These are phyloP conservation scores for Chrysoporthe cubensis DNA, from an alignment of 2,329 filamentous ascomycete genomes.

Conservation along the genomic window DNA sequence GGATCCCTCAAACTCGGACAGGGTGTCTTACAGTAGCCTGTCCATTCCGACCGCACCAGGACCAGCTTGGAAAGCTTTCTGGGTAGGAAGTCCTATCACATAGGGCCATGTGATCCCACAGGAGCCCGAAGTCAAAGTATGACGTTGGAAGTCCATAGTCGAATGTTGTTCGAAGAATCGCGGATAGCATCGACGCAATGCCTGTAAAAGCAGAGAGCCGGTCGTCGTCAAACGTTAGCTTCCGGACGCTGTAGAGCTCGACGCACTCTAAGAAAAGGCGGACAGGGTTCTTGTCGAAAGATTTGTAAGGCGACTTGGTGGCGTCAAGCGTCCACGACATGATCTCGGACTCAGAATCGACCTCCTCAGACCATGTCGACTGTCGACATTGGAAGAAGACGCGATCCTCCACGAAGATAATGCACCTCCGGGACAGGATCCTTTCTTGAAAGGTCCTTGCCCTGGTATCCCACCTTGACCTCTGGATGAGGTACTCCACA, in stretches of 20 bases:
- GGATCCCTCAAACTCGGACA: background rate
- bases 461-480: background rate
- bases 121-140: slow-evolving; percentile 7
- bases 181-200: background rate
- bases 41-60: slow-evolving; percentile 9
- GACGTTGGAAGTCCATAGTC: background rate
- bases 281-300: background rate
- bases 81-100: background rate
- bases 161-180: background rate
- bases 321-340: slow-evolving; percentile 4
- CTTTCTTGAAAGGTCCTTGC: slow-evolving; percentile 10
- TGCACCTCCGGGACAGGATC: slow-evolving; percentile 1
- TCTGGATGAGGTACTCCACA: slow-evolving; percentile 1
- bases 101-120: background rate
- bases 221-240: background rate
- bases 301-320: background rate
- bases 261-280: slow-evolving; percentile 7
- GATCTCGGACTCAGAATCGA: slow-evolving; percentile 7
- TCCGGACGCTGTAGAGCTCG: slow-evolving; percentile 8
- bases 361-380: slow-evolving; percentile 16
- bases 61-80: slow-evolving; percentile 5
- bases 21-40: background rate
- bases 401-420: background rate
- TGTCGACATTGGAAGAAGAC: slow-evolving; percentile 14
- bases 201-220: slow-evolving; percentile 9